These are phyloP conservation scores for Trametes gibbosa DNA, from an alignment of 768 basidiomycete species.

Conservation along the genomic window DNA sequence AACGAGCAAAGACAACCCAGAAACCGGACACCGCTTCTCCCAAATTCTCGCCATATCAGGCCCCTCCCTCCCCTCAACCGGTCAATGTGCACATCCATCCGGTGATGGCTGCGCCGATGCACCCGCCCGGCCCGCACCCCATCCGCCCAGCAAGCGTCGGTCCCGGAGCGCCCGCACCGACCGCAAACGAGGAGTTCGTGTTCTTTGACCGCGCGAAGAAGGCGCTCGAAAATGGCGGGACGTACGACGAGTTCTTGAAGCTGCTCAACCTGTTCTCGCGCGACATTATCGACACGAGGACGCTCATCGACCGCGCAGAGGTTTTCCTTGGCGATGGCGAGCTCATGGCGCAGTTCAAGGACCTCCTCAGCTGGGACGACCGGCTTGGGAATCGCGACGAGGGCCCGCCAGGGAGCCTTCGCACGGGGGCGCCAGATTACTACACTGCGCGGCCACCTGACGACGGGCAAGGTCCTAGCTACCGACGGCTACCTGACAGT, in stretches of 20 bases:
- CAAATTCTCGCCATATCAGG: conserved; percentile 42
- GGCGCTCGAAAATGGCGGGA: conserved; percentile 67
- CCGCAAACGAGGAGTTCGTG: conserved; percentile 66
- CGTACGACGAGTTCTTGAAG: conserved; percentile 94
- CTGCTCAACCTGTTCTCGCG: conserved; percentile 86
- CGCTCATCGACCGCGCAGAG: conserved; percentile 76
- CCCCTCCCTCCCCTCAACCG: conserved; percentile 33
- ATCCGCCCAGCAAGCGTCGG: conserved; percentile 12
- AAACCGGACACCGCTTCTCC: conserved; percentile 55
- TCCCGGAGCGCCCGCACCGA: conserved; percentile 5
- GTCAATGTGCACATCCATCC: conserved; percentile 24
- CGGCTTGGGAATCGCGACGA: conserved; percentile 55
- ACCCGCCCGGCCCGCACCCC: conserved; percentile 22
- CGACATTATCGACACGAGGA: conserved; percentile 85
- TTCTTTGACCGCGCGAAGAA: conserved; percentile 96
- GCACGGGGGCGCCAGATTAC: conserved; percentile 73
- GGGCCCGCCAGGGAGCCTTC: conserved; percentile 76
- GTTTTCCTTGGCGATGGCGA: conserved; percentile 82
- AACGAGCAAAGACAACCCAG: conserved; percentile 61
- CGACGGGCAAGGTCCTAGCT: conserved; percentile 90
- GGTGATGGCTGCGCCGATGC: conserved; percentile 27
- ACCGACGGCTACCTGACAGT: conserved; percentile 82
- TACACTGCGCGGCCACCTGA: conserved; percentile 76
- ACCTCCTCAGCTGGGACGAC: conserved; percentile 79
- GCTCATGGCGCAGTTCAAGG: conserved; percentile 80